A percentile compares a stretch with the other conserved stretches of the same genome.
phyloP scores from a whole-genome alignment of 2,329 filamentous ascomycete species.

The Fusarium musae region DNA sequence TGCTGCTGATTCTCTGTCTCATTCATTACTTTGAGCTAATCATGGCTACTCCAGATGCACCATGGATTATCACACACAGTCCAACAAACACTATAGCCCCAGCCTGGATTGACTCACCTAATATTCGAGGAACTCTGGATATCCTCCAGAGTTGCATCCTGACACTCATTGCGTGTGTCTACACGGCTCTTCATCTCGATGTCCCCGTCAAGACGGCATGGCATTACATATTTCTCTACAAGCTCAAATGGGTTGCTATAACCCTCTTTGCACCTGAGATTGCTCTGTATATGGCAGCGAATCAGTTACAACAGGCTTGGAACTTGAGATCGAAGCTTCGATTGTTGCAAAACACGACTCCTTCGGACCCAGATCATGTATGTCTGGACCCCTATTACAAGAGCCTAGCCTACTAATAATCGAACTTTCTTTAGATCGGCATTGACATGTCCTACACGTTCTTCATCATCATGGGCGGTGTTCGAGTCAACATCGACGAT shows the following conservation, averaged over 20 bases:
- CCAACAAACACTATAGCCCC: background rate
- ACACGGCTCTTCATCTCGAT: conserved; percentile 52
- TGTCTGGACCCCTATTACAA: background rate
- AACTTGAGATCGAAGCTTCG: conserved; percentile 4
- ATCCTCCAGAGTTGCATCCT: conserved; percentile 50
- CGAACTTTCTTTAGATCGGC: background rate
- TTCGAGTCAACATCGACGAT: conserved; percentile 29
- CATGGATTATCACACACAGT: background rate
- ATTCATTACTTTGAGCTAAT: too few species aligned
- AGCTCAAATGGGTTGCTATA: conserved; percentile 46
- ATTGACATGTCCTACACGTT: conserved; percentile 42
- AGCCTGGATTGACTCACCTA: conserved; percentile 1
- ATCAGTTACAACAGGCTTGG: conserved; percentile 21
- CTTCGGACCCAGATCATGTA: background rate
- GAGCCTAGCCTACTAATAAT: background rate
- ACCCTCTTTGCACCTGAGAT: conserved; percentile 49
- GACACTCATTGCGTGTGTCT: conserved; percentile 51
- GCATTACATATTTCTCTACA: conserved; percentile 18
- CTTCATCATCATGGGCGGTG: conserved; percentile 47
- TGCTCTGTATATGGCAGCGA: conserved; percentile 42
- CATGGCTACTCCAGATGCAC: background rate
- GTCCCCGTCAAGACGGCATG: conserved; percentile 39
- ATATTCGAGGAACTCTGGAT: conserved; percentile 1
- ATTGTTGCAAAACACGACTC: background rate
- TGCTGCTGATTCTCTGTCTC: background rate